These are phyloP conservation scores for Phylloboletellus chloephorus DNA, from an alignment of 1,284 basidiomycete genomes.

Conservation along the genomic window DNA sequence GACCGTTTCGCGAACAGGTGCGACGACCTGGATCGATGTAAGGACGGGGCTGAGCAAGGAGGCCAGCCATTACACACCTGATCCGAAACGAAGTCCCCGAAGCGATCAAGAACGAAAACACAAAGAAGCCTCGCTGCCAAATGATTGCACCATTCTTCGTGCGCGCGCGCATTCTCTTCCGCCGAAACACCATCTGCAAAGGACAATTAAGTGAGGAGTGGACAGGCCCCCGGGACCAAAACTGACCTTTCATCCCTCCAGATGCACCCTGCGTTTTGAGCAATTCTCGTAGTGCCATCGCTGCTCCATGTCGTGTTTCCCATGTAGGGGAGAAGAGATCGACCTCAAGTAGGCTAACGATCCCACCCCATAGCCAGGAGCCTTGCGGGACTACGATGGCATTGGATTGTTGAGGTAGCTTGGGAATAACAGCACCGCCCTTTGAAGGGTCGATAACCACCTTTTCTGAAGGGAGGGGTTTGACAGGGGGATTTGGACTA, in stretches of 20 bases:
- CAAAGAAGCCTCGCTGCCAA: slow-evolving; percentile 84
- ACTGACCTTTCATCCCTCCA: slow-evolving; percentile 72
- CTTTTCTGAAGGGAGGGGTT: slow-evolving; percentile 47
- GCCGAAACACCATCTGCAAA: slow-evolving; percentile 42
- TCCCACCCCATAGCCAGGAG: slow-evolving; percentile 85
- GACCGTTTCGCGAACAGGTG: slow-evolving; percentile 94
- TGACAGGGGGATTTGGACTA: slow-evolving; percentile 44
- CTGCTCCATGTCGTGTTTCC: slow-evolving; percentile 94
- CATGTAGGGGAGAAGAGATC: slow-evolving; percentile 86
- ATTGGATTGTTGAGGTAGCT: slow-evolving; percentile 65
- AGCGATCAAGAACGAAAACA: slow-evolving; percentile 93
- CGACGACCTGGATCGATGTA: slow-evolving; percentile 63
- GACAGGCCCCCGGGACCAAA: neutral
- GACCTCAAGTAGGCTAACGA: slow-evolving; percentile 78
- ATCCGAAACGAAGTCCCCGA: slow-evolving; percentile 97
- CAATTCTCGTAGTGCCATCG: slow-evolving; percentile 86
- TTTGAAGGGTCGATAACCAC: slow-evolving; percentile 72
- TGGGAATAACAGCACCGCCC: slow-evolving; percentile 75
- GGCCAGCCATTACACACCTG: slow-evolving; percentile 44
- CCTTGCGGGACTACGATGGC: slow-evolving; percentile 69
- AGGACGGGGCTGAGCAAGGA: neutral
- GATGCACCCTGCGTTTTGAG: slow-evolving; percentile 81
- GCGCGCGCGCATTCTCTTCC: slow-evolving; percentile 59
- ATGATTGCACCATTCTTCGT: slow-evolving; percentile 87
- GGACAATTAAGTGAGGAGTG: slow-evolving; percentile 3